Conservation (phyloP, 768 basidiomycete species). For the Mycena olivaceomarginata region DNA sequence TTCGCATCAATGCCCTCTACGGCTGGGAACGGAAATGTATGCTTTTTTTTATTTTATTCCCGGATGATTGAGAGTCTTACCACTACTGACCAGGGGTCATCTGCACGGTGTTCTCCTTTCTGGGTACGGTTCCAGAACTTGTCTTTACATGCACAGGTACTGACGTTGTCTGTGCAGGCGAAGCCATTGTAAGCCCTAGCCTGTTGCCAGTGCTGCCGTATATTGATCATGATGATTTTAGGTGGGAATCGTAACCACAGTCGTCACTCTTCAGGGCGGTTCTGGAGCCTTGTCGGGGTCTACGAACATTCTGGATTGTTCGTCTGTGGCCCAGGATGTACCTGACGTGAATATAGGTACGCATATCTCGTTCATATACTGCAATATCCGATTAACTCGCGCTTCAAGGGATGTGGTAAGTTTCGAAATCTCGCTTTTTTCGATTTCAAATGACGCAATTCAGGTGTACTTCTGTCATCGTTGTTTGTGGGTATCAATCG, state of each 20-base stretch:
- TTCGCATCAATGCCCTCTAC: conserved; percentile 28
- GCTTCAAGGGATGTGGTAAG: conserved; percentile 19
- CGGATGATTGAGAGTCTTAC: not conserved
- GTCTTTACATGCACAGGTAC: too few species aligned
- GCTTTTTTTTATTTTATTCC: not conserved
- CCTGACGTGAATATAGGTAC: conserved; percentile 8
- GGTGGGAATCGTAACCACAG: conserved; percentile 5
- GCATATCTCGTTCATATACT: not conserved
- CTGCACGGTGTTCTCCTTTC: not conserved
- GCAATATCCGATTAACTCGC: not conserved
- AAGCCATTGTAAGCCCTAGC: not conserved
- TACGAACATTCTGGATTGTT: not conserved
- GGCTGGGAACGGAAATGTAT: conserved; percentile 30
- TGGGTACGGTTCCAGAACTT: not conserved
- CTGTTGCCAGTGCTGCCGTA: not conserved
- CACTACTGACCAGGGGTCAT: not conserved
- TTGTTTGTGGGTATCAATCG: not conserved
- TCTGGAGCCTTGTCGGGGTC: not conserved
- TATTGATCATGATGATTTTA: not conserved
- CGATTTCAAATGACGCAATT: not conserved
- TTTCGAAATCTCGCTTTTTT: not conserved
- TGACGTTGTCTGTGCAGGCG: not conserved
- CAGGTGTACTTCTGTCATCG: conserved; percentile 27
- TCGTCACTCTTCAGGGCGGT: not conserved
- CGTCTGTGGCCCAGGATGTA: not conserved